Conservation (phyloP, 306 rosid genomes). For the Arachis hypogaea region DNA sequence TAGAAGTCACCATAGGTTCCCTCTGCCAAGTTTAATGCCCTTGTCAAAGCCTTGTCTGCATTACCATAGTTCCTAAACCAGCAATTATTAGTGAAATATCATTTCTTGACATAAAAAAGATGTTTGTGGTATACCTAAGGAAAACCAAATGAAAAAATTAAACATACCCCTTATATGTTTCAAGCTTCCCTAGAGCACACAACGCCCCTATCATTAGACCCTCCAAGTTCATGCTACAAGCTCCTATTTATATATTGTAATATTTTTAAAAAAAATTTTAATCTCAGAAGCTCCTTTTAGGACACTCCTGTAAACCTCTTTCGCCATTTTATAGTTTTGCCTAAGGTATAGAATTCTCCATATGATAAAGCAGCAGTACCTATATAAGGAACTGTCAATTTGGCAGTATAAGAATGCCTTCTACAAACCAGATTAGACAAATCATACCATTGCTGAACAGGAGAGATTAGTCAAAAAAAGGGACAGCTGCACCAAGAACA, state of each 20-base stretch:
- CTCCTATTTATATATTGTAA: slow-evolving; percentile 53
- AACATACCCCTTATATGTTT: slow-evolving; percentile 72
- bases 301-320: slow-evolving; percentile 66
- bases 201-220: slow-evolving; percentile 66
- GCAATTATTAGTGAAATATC: slow-evolving; percentile 26
- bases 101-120: slow-evolving; percentile 15
- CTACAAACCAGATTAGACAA: slow-evolving; percentile 23
- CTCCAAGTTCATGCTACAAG: slow-evolving; percentile 70
- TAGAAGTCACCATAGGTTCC: slow-evolving; percentile 62
- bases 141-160: slow-evolving; percentile 29
- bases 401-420: slow-evolving; percentile 24
- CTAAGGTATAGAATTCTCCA: slow-evolving; percentile 69
- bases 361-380: slow-evolving; percentile 73
- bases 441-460: slow-evolving; percentile 55
- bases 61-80: slow-evolving; percentile 62
- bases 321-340: slow-evolving; percentile 61
- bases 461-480: slow-evolving; percentile 54
- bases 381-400: slow-evolving; percentile 51
- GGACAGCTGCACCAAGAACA: slow-evolving; percentile 59
- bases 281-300: slow-evolving; percentile 46
- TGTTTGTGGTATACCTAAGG: background rate
- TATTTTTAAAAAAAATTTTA: slow-evolving; percentile 30
- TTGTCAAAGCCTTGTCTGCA: slow-evolving; percentile 75
- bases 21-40: slow-evolving; percentile 70
- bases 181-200: slow-evolving; percentile 87